A percentile compares a stretch with the other conserved stretches of the same genome.
phyloP scores from a whole-genome alignment of 2,329 filamentous ascomycete genomes.

The Thermoascus crustaceus region DNA sequence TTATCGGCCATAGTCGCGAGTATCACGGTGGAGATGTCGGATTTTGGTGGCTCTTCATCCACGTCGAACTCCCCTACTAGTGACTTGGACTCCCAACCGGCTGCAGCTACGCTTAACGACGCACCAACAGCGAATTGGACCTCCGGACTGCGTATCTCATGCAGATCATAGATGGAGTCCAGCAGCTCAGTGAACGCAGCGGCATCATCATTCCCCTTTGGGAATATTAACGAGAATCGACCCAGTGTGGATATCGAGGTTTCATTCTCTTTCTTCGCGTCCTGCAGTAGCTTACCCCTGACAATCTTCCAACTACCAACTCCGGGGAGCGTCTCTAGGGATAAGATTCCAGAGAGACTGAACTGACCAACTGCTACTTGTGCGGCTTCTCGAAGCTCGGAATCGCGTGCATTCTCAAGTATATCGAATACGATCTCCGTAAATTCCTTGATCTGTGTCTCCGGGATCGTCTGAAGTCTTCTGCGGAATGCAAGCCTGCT shows the following conservation, averaged over 20 bases:
- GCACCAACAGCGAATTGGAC: slow-evolving; percentile 87
- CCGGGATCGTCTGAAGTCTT: slow-evolving; percentile 20
- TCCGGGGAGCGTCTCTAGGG: slow-evolving; percentile 21
- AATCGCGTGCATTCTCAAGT: slow-evolving; percentile 47
- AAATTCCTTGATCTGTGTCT: slow-evolving; percentile 35
- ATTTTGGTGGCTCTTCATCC: slow-evolving; percentile 43
- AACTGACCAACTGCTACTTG: slow-evolving; percentile 54
- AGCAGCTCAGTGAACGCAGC: slow-evolving; percentile 45
- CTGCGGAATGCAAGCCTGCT: slow-evolving; percentile 49
- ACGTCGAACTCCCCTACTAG: slow-evolving; percentile 70
- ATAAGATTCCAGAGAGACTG: slow-evolving; percentile 49
- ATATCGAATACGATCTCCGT: slow-evolving; percentile 43
- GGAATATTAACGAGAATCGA: slow-evolving; percentile 55
- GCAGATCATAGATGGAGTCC: slow-evolving; percentile 62
- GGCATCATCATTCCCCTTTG: slow-evolving; percentile 25
- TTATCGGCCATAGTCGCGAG: slow-evolving; percentile 58
- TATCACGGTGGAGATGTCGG: slow-evolving; percentile 28
- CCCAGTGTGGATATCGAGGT: slow-evolving; percentile 75
- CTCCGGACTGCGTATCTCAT: slow-evolving; percentile 78
- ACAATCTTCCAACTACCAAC: slow-evolving; percentile 38
- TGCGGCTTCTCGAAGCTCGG: slow-evolving; percentile 49
- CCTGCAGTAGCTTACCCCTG: slow-evolving; percentile 54
- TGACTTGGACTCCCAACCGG: slow-evolving; percentile 75
- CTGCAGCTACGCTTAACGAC: slow-evolving; percentile 68
- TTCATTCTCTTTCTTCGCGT: slow-evolving; percentile 74